phyloP scores from a whole-genome alignment of 2,329 filamentous ascomycete species.

The Phialocephala sp. region DNA sequence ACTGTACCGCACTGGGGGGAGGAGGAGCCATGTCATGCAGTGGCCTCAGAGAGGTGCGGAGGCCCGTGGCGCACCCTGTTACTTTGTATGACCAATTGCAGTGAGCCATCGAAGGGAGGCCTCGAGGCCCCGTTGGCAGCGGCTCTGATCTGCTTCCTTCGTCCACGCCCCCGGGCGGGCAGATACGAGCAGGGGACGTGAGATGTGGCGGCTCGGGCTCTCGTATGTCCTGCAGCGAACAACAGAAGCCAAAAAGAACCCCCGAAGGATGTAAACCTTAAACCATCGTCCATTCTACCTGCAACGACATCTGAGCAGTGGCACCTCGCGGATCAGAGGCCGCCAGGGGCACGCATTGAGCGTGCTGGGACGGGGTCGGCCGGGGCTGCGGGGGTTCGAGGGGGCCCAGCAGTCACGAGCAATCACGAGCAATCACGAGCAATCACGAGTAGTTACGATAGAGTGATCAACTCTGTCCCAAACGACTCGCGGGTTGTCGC shows the following conservation, averaged over 20 bases:
- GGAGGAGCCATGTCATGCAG: not conserved
- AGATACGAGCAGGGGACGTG: not conserved
- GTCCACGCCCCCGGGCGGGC: not conserved
- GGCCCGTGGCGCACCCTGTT: no score
- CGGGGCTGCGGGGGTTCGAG: not conserved
- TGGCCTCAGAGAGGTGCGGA: not conserved
- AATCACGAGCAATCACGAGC: no score
- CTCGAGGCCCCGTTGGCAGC: not conserved
- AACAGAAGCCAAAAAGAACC: not conserved
- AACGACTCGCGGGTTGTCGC: not conserved
- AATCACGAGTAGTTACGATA: not conserved
- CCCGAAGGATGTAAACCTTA: not conserved
- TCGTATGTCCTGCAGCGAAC: not conserved
- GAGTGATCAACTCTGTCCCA: not conserved
- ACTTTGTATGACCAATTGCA: constrained; percentile 1
- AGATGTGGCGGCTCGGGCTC: not conserved
- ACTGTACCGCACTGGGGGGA: no score
- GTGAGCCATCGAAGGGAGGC: not conserved
- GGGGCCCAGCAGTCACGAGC: not conserved
- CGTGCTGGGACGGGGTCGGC: not conserved
- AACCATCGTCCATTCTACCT: not conserved
- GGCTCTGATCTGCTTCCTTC: no score
- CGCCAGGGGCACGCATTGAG: not conserved
- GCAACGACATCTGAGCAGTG: not conserved
- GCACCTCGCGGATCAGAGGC: not conserved